Conservation (phyloP, 371 early-diverging fungal genomes). For the Parasitella parasitica region DNA sequence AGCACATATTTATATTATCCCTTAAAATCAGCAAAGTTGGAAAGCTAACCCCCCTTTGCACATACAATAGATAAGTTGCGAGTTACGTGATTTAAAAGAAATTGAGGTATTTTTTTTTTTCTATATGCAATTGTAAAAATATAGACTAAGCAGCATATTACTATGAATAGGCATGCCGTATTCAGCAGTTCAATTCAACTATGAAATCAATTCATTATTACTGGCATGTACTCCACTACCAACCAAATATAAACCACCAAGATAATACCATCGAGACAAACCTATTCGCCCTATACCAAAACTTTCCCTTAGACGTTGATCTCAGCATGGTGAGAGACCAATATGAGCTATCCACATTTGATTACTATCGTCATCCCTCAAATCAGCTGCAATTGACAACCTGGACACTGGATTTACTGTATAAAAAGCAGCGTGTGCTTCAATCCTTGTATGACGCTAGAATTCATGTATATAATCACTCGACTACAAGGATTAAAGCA, state of each 20-base stretch:
- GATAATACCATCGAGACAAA: constrained; percentile 8
- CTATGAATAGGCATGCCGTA: constrained; percentile 8
- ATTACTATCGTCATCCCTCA: constrained; percentile 14
- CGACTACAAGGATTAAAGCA: constrained; percentile 15
- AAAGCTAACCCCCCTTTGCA: neutral
- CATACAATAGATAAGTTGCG: constrained; percentile 24
- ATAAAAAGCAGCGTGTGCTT: neutral
- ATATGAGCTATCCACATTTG: neutral
- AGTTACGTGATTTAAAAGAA: constrained; percentile 22
- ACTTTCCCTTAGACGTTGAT: constrained; percentile 1
- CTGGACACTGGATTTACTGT: neutral
- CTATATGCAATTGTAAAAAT: neutral
- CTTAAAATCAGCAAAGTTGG: neutral
- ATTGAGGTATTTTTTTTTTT: neutral
- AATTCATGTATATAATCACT: neutral
- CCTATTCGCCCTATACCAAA: constrained; percentile 6
- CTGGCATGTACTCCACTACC: constrained; percentile 12
- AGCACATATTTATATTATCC: too few species aligned
- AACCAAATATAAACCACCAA: neutral
- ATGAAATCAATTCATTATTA: constrained; percentile 22
- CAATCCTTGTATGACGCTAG: constrained; percentile 10
- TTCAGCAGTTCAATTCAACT: constrained; percentile 4
- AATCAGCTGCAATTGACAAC: constrained; percentile 7
- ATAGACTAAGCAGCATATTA: too few species aligned
- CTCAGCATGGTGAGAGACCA: neutral